Evolutionary conservation across 2,329 filamentous ascomycete genomes (phyloP), one percentile per base, ranked within the genome.

Genomic region (Fusarium sp.): DNA sequence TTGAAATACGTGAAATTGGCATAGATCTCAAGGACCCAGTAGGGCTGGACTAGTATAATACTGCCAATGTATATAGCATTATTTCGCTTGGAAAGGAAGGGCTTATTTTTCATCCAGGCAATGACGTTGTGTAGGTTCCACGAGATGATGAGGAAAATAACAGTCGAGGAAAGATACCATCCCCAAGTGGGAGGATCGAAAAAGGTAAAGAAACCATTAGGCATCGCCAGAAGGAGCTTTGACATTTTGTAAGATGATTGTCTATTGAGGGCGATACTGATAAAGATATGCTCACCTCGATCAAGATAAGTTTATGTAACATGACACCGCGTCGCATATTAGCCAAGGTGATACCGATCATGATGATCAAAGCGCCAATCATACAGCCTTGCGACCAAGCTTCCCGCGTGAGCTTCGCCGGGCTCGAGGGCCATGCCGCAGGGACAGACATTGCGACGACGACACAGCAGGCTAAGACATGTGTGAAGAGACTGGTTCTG

Each of bases 1-100:
- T 90, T 89, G 79, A 91, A 92, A 78, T 89, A 92, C 11, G 89
- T 82, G 71, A 91, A 92, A 65, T 91, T 91, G 44, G 89, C 89
- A 65, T 89, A 89, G 18, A 91, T 90, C 78, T 92, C 90, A 4
- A 91, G 77, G 8, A 91, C 77, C 89, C 90, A 92, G 74, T 91
- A 91, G 0, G 89, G 89, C 70, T 90, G 88, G 16, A 84, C 89
- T 4, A 90, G 80, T 16, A 89, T 80, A 45, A 92, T 84, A 0
- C 87, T 91, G 47, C 83, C 82, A 56, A 92, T 89, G 75, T 91
- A 92, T 61, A 91, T 78, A 15, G 82, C 76, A 51, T 86, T 89
- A 35, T 85, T 84, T 13, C 82, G 80, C 35, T 80, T 83, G 6
- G 83, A 83, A 13, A 91, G 81, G 73, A 91, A 91, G 0, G 90